Evolutionary conservation across 2,329 filamentous ascomycete species (phyloP).

Genomic region (Cercospora sojina): DNA sequence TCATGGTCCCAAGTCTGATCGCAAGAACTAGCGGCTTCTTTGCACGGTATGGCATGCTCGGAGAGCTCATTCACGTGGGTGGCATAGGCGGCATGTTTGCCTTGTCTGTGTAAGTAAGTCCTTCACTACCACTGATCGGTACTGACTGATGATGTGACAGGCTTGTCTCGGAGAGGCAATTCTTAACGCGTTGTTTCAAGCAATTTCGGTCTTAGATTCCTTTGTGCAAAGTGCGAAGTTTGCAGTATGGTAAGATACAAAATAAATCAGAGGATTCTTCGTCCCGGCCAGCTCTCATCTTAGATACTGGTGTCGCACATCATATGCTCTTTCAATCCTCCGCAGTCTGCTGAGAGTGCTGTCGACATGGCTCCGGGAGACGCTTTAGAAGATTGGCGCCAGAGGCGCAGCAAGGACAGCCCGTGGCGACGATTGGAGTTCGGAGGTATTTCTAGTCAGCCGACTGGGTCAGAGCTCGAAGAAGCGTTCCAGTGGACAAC

Average conservation of each 20-base stretch:
- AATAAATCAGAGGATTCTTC: background rate
- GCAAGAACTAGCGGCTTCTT: slow-evolving; percentile 34
- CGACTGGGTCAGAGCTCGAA: background rate
- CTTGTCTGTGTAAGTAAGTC: slow-evolving; percentile 38
- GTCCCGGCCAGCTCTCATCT: background rate
- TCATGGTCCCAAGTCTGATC: slow-evolving; percentile 42
- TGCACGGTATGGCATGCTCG: slow-evolving; percentile 41
- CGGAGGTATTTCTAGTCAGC: background rate
- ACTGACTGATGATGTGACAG: background rate
- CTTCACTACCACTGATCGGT: background rate
- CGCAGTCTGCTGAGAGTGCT: background rate
- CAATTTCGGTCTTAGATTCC: background rate
- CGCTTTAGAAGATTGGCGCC: background rate
- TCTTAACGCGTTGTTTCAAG: background rate
- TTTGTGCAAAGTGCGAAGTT: background rate
- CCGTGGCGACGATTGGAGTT: background rate
- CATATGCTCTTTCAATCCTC: background rate
- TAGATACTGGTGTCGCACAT: background rate
- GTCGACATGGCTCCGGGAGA: background rate
- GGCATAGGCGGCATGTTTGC: slow-evolving; percentile 40
- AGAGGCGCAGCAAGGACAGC: background rate
- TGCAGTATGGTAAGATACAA: background rate
- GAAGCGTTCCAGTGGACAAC: background rate
- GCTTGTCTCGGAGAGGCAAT: slow-evolving; percentile 1
- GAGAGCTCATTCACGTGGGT: slow-evolving; percentile 44